Evolutionary conservation across 2,329 filamentous ascomycete genomes (phyloP).

Genomic region (Capronia coronata): DNA sequence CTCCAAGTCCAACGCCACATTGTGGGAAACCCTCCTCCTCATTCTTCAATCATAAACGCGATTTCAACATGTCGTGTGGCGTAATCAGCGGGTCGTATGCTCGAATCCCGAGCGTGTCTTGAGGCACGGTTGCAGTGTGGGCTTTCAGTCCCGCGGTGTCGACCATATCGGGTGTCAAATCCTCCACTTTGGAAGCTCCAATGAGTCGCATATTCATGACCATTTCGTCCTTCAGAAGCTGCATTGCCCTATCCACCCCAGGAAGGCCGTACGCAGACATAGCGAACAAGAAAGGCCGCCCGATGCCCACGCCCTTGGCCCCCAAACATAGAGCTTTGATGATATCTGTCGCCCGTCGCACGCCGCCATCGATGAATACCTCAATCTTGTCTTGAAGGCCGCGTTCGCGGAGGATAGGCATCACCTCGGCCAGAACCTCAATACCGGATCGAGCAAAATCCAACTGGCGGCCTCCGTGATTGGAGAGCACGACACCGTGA

Average conservation of each 20-base stretch:
- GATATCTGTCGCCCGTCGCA: slow-evolving; percentile 86
- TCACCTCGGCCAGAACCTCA: slow-evolving; percentile 86
- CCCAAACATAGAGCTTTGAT: slow-evolving; percentile 92
- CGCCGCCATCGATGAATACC: slow-evolving; percentile 83
- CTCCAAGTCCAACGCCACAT: neutral
- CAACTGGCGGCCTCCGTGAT: slow-evolving; percentile 91
- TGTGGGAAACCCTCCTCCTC: neutral
- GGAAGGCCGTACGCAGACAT: slow-evolving; percentile 86
- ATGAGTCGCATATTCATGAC: slow-evolving; percentile 98
- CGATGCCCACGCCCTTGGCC: slow-evolving; percentile 87
- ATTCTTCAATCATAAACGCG: slow-evolving; percentile 34
- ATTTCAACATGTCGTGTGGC: slow-evolving; percentile 44
- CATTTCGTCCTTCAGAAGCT: slow-evolving; percentile 89
- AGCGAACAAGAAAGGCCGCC: slow-evolving; percentile 88
- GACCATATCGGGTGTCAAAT: slow-evolving; percentile 73
- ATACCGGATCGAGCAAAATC: slow-evolving; percentile 85
- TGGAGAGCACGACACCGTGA: slow-evolving; percentile 86
- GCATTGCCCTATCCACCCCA: slow-evolving; percentile 88
- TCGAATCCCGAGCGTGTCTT: slow-evolving; percentile 53
- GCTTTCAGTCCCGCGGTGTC: slow-evolving; percentile 65
- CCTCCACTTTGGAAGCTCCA: slow-evolving; percentile 65
- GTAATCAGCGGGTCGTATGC: slow-evolving; percentile 52
- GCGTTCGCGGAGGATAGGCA: slow-evolving; percentile 71
- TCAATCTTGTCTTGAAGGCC: slow-evolving; percentile 73
- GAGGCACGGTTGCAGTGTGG: slow-evolving; percentile 54